Evolutionary conservation across 2,329 filamentous ascomycete species (phyloP).

Genomic region (Xylariaceae sp.): DNA sequence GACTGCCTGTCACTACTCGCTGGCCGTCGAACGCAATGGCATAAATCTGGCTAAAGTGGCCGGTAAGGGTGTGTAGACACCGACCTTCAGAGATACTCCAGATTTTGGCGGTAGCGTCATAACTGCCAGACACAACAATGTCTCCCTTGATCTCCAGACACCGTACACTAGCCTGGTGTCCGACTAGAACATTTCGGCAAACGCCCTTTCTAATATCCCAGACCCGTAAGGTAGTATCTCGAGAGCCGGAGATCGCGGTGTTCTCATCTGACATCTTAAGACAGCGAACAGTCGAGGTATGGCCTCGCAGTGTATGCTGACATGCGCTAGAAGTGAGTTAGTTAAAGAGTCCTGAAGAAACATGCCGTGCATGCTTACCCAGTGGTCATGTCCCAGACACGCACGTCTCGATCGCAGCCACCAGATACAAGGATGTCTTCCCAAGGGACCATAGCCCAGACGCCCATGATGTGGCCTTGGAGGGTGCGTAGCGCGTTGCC

Average conservation of each 20-base stretch:
- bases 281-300: slow-evolving; percentile 94
- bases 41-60: slow-evolving; percentile 98
- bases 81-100: slow-evolving; percentile 97
- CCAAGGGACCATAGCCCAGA: slow-evolving; percentile 99
- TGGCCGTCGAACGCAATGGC: slow-evolving; percentile 96
- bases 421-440: slow-evolving; percentile 92
- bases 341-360: slow-evolving; percentile 12
- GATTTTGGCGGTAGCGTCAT: slow-evolving; percentile 93
- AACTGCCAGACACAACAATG: slow-evolving; percentile 95
- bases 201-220: slow-evolving; percentile 90
- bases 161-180: slow-evolving; percentile 91
- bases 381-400: slow-evolving; percentile 93
- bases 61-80: slow-evolving; percentile 83
- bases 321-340: slow-evolving; percentile 54
- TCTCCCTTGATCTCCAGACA: slow-evolving; percentile 96
- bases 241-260: slow-evolving; percentile 92
- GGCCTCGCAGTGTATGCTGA: slow-evolving; percentile 80
- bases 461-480: slow-evolving; percentile 96
- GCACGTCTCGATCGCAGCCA: slow-evolving; percentile 92
- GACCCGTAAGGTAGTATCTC: slow-evolving; percentile 89
- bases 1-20: slow-evolving; percentile 87
- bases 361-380: slow-evolving; percentile 60
- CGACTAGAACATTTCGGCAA: slow-evolving; percentile 87
- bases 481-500: slow-evolving; percentile 85
- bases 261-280: slow-evolving; percentile 95